A percentile compares a stretch with the other conserved stretches of the same genome.
These are phyloP conservation scores for Bassia scoparia DNA, from an alignment of 148 eudicot genomes.

Conservation along the genomic window DNA sequence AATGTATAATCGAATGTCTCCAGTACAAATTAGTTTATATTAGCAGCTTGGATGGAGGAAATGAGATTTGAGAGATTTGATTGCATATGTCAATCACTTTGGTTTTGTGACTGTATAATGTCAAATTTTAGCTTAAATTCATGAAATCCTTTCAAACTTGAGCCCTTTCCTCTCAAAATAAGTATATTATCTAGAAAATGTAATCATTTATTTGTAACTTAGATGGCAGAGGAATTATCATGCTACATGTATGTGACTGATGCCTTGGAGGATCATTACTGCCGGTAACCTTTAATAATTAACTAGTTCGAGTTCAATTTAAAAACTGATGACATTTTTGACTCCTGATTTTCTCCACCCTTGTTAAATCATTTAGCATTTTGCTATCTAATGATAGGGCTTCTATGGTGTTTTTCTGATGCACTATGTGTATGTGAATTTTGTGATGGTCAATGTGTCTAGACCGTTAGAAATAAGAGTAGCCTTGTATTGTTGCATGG, in stretches of 20 bases:
- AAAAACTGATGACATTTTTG: not conserved
- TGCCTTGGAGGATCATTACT: slow-evolving; percentile 97
- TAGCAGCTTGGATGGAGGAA: no score
- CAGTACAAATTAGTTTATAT: no score
- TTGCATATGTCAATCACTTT: no score
- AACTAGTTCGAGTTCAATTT: not conserved
- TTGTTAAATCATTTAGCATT: not conserved
- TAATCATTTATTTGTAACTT: no score
- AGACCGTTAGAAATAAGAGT: not conserved
- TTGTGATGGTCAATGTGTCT: not conserved
- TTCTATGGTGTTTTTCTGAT: not conserved
- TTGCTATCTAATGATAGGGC: not conserved
- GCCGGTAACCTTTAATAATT: slow-evolving; percentile 47
- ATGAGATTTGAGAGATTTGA: no score
- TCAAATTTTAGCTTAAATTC: no score
- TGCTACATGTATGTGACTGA: slow-evolving; percentile 95
- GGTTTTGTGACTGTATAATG: no score
- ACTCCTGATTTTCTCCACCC: not conserved
- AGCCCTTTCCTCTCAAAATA: no score
- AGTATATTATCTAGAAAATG: no score
- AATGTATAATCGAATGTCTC: no score
- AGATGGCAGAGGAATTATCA: no score
- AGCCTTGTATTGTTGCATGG: not conserved
- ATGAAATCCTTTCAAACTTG: no score
- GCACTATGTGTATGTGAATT: not conserved